Percentiles rank a stretch among this genome's conserved stretches.
These are phyloP conservation scores for Trichomonas gallinae DNA, from an alignment of 208 protist species.

Conservation along the genomic window DNA sequence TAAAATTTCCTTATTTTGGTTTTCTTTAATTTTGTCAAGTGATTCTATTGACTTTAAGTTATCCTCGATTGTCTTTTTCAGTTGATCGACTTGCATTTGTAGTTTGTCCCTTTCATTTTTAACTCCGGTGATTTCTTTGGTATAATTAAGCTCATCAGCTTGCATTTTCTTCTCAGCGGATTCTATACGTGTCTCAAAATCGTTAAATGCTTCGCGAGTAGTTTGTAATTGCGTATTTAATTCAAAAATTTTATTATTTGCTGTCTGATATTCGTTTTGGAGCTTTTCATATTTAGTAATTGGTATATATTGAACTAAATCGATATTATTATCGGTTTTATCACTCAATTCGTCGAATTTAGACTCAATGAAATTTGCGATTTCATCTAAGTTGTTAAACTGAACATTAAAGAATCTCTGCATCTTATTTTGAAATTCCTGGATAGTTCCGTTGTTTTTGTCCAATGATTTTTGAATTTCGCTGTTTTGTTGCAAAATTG, in stretches of 20 bases:
- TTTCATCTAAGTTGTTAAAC: background rate
- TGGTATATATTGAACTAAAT: background rate
- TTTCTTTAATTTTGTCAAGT: background rate
- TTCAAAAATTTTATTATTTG: background rate
- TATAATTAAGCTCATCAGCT: background rate
- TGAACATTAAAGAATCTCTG: background rate
- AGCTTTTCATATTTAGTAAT: background rate
- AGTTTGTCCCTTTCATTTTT: background rate
- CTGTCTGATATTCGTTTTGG: background rate
- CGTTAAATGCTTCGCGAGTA: background rate
- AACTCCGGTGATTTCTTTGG: background rate
- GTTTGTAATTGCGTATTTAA: background rate
- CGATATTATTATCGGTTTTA: background rate
- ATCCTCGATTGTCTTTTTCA: background rate
- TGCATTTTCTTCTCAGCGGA: background rate
- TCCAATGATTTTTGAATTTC: background rate
- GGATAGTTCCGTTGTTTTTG: background rate
- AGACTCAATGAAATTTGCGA: background rate
- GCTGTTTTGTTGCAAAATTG: background rate
- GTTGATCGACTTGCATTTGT: background rate
- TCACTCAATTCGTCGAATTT: background rate
- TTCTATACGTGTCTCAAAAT: background rate
- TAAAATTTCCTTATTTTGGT: background rate
- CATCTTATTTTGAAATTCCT: background rate
- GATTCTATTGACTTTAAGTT: background rate